Base-by-base conservation (phyloP, 2,329 filamentous ascomycete species). In the Claviceps maximensis region DNA sequence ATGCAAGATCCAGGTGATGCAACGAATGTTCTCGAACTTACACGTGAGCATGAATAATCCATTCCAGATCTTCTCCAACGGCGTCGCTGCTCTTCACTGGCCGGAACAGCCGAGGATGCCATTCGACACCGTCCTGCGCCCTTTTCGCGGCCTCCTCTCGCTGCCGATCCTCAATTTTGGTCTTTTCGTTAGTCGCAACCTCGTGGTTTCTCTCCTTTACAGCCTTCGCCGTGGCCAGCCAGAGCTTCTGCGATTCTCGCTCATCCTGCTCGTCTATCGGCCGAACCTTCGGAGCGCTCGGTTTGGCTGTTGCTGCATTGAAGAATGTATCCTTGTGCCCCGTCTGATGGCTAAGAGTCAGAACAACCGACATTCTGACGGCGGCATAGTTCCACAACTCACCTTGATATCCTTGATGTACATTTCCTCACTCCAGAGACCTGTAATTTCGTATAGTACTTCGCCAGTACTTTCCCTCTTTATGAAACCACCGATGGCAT, bases 371-470 rank as follows among this genome's bases (percentile, higher is more conserved):
- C 15, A 5, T 33, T 17, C 1, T 38, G 15, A 38, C 15, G 15
- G 36, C 15, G 15, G 40, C 27, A 3, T 3, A 2, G 19, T 40
- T 4, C 13, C 19, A 44, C 17, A 4, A 57, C 81, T 59, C 74
- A 89, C 87, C 66, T 79, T 79, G 57, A 90, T 65, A 64, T 95
- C 79, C 67, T 90, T 95, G 63, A 96, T 86, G 59, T 78, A 84
- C 91, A 98, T 98, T 66, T 97, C 88, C 53, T 88, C 87, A 60
- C 85, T 93, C 93, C 93, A 98, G 53, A 91, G 73, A 1, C 93
- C 93, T 1, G 87, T 94, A 7, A 98, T 75, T 67, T 98, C 93
- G 63, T 83, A 97, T n/a, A 96, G 75, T 7, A 84, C 71, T 67
- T 96, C 90, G 36, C 88, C 89, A 0, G 87, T 90, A 64, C 84